Percentiles rank a stretch among this genome's conserved stretches.
Conservation (phyloP, 140 eudicot species). For the Senecio squalidus region DNA sequence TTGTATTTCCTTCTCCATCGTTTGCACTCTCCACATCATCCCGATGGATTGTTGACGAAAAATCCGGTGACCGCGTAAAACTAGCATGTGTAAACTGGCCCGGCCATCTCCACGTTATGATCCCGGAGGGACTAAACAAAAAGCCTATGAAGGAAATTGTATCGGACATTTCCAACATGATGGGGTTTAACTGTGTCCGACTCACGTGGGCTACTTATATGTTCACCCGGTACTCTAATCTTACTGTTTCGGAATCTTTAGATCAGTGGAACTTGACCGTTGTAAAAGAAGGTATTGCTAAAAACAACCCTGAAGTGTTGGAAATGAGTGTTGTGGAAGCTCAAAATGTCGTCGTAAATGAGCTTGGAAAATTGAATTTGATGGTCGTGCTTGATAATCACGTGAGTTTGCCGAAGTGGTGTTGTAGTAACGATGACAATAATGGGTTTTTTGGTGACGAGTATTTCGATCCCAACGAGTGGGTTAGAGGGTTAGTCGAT, state of each 20-base stretch:
- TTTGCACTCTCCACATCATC: slow-evolving; percentile 34
- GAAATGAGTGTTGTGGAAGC: slow-evolving; percentile 35
- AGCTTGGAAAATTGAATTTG: slow-evolving; percentile 18
- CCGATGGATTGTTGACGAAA: slow-evolving; percentile 34
- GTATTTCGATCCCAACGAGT: slow-evolving; percentile 30
- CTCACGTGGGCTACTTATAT: slow-evolving; percentile 45
- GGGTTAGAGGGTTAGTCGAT: slow-evolving; percentile 34
- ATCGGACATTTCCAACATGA: slow-evolving; percentile 9
- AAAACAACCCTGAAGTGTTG: slow-evolving; percentile 31
- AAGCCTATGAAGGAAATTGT: slow-evolving; percentile 29
- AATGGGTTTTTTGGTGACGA: slow-evolving; percentile 48
- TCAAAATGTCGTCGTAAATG: slow-evolving; percentile 32
- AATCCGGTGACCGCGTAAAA: slow-evolving; percentile 34
- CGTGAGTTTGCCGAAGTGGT: slow-evolving; percentile 41
- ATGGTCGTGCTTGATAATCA: slow-evolving; percentile 51
- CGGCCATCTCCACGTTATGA: slow-evolving; percentile 37
- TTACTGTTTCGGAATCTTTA: slow-evolving; percentile 31
- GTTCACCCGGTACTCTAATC: slow-evolving; percentile 27
- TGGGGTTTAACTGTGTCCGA: slow-evolving; percentile 47
- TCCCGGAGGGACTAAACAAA: slow-evolving; percentile 43
- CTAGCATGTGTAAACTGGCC: slow-evolving; percentile 46
- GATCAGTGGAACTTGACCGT: slow-evolving; percentile 26
- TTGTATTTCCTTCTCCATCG: slow-evolving; percentile 18
- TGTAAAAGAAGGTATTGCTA: slow-evolving; percentile 22
- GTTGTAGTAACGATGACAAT: slow-evolving; percentile 31